Conservation (phyloP, 192 early-diverging fungal genomes). For the Mortierella hygrophila region DNA sequence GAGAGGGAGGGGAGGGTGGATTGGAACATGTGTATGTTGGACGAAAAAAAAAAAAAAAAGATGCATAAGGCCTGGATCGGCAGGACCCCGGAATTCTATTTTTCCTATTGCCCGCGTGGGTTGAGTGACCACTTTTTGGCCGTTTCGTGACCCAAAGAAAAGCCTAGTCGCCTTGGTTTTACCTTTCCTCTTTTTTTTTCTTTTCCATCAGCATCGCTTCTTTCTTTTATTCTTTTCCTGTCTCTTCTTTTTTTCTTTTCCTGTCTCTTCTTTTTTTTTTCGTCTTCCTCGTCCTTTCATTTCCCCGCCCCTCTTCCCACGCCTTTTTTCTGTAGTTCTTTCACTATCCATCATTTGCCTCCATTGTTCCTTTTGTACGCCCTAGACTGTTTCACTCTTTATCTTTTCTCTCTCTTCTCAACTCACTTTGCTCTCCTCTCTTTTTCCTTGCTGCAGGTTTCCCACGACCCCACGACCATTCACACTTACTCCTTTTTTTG, state of each 20-base stretch:
- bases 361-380: neutral
- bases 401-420: neutral
- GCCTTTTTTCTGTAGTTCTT: neutral
- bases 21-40: no score
- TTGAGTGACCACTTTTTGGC: neutral
- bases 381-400: neutral
- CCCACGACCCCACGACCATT: neutral
- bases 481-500: neutral
- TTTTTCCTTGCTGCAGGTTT: neutral
- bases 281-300: neutral
- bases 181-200: neutral
- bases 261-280: neutral
- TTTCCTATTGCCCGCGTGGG: no score
- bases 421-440: neutral
- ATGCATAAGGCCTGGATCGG: no score
- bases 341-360: neutral
- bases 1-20: no score
- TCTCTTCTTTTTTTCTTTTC: neutral
- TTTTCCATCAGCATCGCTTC: neutral
- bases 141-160: neutral
- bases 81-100: no score
- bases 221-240: neutral
- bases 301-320: neutral
- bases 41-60: no score
- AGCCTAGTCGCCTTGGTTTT: neutral